phyloP scores from a whole-genome alignment of 1,284 basidiomycete genomes.

The Peniophora sp. region DNA sequence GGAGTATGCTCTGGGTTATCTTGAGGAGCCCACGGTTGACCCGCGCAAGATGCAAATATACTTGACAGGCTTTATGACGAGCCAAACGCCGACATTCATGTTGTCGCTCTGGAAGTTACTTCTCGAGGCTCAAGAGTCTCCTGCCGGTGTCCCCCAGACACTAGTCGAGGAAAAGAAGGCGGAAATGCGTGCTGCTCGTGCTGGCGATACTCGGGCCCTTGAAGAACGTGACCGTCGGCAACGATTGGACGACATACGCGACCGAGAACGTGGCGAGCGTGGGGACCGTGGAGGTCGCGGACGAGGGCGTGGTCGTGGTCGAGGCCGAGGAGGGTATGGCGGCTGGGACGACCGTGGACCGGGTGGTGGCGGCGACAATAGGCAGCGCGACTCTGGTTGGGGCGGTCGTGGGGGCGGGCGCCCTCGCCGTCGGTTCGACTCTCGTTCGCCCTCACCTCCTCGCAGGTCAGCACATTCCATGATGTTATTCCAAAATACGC shows the following conservation, averaged over 20 bases:
- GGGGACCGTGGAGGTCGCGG: slow-evolving; percentile 34
- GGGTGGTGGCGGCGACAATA: slow-evolving; percentile 8
- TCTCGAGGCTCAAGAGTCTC: slow-evolving; percentile 83
- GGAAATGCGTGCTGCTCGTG: slow-evolving; percentile 76
- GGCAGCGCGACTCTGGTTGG: slow-evolving; percentile 16
- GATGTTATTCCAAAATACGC: too few relatives aligned
- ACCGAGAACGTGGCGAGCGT: slow-evolving; percentile 42
- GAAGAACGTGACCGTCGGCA: slow-evolving; percentile 64
- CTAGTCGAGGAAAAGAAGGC: slow-evolving; percentile 96
- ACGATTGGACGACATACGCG: slow-evolving; percentile 61
- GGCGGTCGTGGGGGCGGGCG: slow-evolving; percentile 25
- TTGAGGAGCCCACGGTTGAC: slow-evolving; percentile 90
- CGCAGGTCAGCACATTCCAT: too few relatives aligned
- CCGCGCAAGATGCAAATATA: slow-evolving; percentile 94
- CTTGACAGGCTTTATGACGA: slow-evolving; percentile 84
- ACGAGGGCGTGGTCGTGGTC: slow-evolving; percentile 18
- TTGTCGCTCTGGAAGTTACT: slow-evolving; percentile 82
- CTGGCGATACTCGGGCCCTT: slow-evolving; percentile 61
- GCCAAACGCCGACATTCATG: slow-evolving; percentile 83
- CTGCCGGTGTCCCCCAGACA: slow-evolving; percentile 86
- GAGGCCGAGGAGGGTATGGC: slow-evolving; percentile 14
- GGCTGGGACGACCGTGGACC: slow-evolving; percentile 13
- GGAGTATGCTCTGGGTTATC: slow-evolving; percentile 89
- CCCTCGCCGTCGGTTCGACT: too few relatives aligned
- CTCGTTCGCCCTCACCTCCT: too few relatives aligned